Conservation (phyloP, 306 rosid genomes). For the Cyclanthera cordifolia region DNA sequence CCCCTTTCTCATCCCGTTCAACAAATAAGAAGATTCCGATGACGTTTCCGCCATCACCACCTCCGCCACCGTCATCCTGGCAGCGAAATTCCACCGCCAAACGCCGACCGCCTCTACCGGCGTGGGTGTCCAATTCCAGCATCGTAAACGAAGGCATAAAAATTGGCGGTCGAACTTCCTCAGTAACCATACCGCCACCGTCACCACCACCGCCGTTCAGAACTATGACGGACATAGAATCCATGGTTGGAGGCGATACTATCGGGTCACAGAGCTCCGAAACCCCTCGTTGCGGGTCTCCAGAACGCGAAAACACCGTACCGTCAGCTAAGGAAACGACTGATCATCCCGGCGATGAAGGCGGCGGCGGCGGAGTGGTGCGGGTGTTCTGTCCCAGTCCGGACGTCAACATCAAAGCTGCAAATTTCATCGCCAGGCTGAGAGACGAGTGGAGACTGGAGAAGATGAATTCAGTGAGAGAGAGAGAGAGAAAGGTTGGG, state of each 20-base stretch:
- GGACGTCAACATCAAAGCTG: conserved; percentile 54
- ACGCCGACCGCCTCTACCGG: conserved; percentile 55
- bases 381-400: conserved; percentile 73
- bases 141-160: conserved; percentile 18
- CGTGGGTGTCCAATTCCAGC: conserved; percentile 13
- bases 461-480: conserved; percentile 35
- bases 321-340: conserved; percentile 8
- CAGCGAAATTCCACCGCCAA: not conserved
- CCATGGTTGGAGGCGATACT: conserved; percentile 35
- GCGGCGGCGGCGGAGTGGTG: conserved; percentile 24
- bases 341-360: conserved; percentile 5
- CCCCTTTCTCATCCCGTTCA: conserved; percentile 23
- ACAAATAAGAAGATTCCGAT: conserved; percentile 25
- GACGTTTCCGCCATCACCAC: conserved; percentile 24
- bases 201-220: conserved; percentile 57
- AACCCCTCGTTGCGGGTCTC: conserved; percentile 56
- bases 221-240: conserved; percentile 31
- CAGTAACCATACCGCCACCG: conserved; percentile 38
- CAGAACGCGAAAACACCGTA: conserved; percentile 34
- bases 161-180: conserved; percentile 39
- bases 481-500: conserved; percentile 24
- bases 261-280: conserved; percentile 43
- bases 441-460: conserved; percentile 34
- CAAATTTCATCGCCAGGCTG: conserved; percentile 37
- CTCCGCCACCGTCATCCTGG: conserved; percentile 14